phyloP scores from a whole-genome alignment of 164 flowering plant species.

The Magnolia officinalis region DNA sequence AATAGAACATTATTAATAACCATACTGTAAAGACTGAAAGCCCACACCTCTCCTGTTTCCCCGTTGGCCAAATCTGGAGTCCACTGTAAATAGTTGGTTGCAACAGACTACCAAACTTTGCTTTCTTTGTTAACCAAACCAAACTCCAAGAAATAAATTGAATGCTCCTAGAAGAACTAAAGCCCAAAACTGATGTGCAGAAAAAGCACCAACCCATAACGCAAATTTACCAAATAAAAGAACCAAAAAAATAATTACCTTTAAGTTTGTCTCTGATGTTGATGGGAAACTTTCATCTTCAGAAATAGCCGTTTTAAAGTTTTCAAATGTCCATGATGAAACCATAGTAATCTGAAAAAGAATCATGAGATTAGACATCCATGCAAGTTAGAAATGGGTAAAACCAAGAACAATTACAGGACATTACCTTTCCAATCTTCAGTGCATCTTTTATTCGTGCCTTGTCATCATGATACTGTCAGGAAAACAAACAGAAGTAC shows the following conservation, averaged over 20 bases:
- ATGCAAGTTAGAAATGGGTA: background rate
- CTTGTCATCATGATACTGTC: constrained; percentile 87
- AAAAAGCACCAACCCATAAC: background rate
- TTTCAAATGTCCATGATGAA: constrained; percentile 66
- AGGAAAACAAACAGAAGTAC: constrained; percentile 4
- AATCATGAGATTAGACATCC: background rate
- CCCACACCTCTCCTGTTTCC: too few relatives aligned
- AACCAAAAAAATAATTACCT: constrained; percentile 37
- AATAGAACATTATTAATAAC: too few relatives aligned
- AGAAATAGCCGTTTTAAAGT: constrained; percentile 55
- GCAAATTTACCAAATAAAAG: background rate
- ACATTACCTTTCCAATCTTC: constrained; percentile 65
- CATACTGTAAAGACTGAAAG: too few relatives aligned
- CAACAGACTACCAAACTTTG: too few relatives aligned
- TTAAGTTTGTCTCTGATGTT: constrained; percentile 63
- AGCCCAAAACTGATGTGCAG: background rate
- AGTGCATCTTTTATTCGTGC: constrained; percentile 63
- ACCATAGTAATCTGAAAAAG: constrained; percentile 46
- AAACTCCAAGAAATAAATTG: too few relatives aligned
- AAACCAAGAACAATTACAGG: background rate
- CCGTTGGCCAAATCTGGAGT: too few relatives aligned
- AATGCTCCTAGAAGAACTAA: background rate
- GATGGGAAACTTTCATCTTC: constrained; percentile 38
- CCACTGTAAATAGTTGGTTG: too few relatives aligned
- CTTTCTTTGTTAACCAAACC: too few relatives aligned